phyloP scores from a whole-genome alignment of 345 rosid species.

The Lepidium aucheri region DNA sequence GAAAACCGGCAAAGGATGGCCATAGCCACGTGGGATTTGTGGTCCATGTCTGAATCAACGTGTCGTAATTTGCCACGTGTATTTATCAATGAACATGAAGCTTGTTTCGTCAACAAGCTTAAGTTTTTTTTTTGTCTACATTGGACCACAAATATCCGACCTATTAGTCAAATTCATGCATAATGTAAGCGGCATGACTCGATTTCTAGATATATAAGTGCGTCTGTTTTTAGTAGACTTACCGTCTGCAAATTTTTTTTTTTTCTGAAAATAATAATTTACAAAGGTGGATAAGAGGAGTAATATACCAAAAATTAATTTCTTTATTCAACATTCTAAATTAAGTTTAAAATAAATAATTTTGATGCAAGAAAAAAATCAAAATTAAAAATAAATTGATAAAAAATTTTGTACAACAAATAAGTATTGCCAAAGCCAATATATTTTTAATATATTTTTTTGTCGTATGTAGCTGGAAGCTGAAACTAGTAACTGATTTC shows the following conservation, averaged over 20 bases:
- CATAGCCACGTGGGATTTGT: constrained; percentile 30
- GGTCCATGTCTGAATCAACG: constrained; percentile 26
- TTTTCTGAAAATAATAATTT: not conserved
- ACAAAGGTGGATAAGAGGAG: not conserved
- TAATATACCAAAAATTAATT: not conserved
- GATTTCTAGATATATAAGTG: too few species aligned
- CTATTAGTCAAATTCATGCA: too few species aligned
- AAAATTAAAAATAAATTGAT: too few species aligned
- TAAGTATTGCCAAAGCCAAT: too few species aligned
- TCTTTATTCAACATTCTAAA: not conserved
- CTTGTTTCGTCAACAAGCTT: constrained; percentile 15
- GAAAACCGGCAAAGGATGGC: constrained; percentile 26
- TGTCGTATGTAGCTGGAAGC: not conserved
- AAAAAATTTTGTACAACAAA: too few species aligned
- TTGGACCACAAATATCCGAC: too few species aligned
- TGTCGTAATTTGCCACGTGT: constrained; percentile 2
- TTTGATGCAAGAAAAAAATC: not conserved
- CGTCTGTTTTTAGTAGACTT: too few species aligned
- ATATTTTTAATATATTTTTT: too few species aligned
- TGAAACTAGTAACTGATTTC: not conserved
- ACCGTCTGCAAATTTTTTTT: too few species aligned
- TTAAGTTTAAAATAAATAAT: not conserved
- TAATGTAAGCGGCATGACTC: too few species aligned
- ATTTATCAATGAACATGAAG: constrained; percentile 9
- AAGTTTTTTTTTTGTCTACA: too few species aligned